Evolutionary conservation across 169 alveolate species (phyloP).

Genomic region (Plasmodium adleri): DNA sequence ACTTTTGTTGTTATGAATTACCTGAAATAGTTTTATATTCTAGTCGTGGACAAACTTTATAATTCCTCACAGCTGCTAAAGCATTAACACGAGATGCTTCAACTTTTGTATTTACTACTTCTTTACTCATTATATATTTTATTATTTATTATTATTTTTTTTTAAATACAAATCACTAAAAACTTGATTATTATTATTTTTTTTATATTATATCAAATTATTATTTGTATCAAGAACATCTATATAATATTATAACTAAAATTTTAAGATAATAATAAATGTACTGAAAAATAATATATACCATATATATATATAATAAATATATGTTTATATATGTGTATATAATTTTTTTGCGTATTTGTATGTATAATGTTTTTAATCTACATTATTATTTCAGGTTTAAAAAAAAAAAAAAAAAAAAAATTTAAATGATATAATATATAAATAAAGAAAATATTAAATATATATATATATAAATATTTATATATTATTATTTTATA

Average conservation of each 20-base stretch:
- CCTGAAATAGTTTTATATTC: constrained; percentile 96
- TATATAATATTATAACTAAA: no score
- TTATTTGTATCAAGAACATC: no score
- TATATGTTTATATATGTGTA: no score
- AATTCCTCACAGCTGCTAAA: constrained; percentile 93
- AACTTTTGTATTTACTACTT: constrained; percentile 73
- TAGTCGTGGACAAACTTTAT: constrained; percentile 94
- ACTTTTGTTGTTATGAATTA: background rate
- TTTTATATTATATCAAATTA: background rate
- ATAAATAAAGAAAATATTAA: background rate
- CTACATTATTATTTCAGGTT: background rate
- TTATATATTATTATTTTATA: no score
- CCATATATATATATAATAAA: no score
- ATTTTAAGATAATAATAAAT: no score
- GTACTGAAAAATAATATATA: no score
- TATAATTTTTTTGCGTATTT: no score
- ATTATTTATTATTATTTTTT: no score
- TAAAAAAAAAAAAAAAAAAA: background rate
- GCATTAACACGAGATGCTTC: constrained; percentile 89
- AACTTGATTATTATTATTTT: background rate
- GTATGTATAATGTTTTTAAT: background rate
- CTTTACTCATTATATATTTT: constrained; percentile 65
- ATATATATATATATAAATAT: no score
- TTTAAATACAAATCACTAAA: no score
- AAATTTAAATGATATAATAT: background rate